Conservation (phyloP, 768 basidiomycete genomes). For the Boletellus sp. region DNA sequence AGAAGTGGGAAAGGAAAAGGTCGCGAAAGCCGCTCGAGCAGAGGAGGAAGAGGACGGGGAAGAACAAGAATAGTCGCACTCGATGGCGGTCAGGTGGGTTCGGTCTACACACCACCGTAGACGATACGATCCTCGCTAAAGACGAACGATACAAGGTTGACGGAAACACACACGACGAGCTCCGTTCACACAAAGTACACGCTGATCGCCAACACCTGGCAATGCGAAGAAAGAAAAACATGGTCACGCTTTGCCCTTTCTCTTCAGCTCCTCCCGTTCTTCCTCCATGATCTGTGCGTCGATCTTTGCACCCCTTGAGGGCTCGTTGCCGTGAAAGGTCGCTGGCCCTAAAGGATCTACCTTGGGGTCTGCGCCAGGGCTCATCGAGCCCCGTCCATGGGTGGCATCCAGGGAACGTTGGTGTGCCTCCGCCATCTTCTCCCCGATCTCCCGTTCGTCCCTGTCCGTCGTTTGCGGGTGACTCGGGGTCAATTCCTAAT, state of each 20-base stretch:
- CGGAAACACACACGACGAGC: too few species aligned
- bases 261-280: constrained; percentile 45
- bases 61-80: constrained; percentile 1
- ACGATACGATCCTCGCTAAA: neutral
- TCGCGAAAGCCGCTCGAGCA: constrained; percentile 37
- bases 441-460: constrained; percentile 41
- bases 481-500: too few species aligned
- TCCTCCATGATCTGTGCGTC: constrained; percentile 53
- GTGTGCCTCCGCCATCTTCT: constrained; percentile 35
- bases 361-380: constrained; percentile 29
- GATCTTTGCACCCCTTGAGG: constrained; percentile 54
- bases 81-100: too few species aligned
- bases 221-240: neutral
- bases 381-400: constrained; percentile 28
- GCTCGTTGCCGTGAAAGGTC: constrained; percentile 51
- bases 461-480: too few species aligned
- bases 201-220: neutral
- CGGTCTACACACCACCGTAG: too few species aligned
- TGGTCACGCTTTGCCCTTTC: constrained; percentile 39
- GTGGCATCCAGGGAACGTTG: constrained; percentile 27
- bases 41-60: constrained; percentile 49
- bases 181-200: too few species aligned
- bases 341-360: constrained; percentile 49
- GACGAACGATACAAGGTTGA: too few species aligned
- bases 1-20: constrained; percentile 60